phyloP scores from a whole-genome alignment of 2,329 filamentous ascomycete species.

The Ceratocystiopsis minuta region DNA sequence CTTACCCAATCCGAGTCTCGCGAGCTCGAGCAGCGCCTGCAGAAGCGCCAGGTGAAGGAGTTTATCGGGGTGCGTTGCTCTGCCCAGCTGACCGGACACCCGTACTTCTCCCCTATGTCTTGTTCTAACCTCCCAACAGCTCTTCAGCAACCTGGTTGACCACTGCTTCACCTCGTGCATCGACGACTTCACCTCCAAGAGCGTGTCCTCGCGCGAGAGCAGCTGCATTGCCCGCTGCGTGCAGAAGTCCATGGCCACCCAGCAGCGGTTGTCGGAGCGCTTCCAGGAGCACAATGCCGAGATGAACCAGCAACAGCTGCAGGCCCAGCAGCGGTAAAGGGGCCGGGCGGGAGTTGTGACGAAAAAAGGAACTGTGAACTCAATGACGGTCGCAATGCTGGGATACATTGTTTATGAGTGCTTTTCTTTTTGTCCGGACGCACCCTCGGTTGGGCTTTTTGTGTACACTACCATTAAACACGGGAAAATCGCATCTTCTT shows the following conservation, averaged over 20 bases:
- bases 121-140: slow-evolving; percentile 16
- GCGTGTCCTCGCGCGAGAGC: slow-evolving; percentile 70
- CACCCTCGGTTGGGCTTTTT: no score
- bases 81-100: background rate
- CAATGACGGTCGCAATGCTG: no score
- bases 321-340: background rate
- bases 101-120: background rate
- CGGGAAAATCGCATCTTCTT: slow-evolving; percentile 2
- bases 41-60: slow-evolving; percentile 97
- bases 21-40: slow-evolving; percentile 85
- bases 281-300: slow-evolving; percentile 57
- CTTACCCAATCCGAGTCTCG: slow-evolving; percentile 30
- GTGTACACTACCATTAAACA: background rate
- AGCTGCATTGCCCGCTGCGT: slow-evolving; percentile 90
- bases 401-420: no score
- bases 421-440: no score
- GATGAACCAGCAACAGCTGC: slow-evolving; percentile 36
- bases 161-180: slow-evolving; percentile 95
- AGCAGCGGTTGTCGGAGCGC: slow-evolving; percentile 75
- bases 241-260: slow-evolving; percentile 86
- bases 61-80: slow-evolving; percentile 71
- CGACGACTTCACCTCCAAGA: slow-evolving; percentile 97
- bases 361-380: no score
- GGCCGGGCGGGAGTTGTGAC: no score
- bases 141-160: slow-evolving; percentile 53